phyloP scores from a whole-genome alignment of 1,284 basidiomycete species.

The Irpex sp. region DNA sequence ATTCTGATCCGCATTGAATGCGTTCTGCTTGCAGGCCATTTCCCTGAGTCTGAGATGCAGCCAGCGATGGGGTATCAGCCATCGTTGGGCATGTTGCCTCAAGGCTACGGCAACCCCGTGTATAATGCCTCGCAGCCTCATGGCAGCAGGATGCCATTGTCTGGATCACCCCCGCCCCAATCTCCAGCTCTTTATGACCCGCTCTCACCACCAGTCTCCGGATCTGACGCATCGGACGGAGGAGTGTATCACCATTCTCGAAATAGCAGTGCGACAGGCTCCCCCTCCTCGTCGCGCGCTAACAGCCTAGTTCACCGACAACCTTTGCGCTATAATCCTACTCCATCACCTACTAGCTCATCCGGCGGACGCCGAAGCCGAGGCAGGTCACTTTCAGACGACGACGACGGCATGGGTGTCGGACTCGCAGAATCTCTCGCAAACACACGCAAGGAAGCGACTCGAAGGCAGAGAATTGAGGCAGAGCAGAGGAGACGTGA shows the following conservation, averaged over 20 bases:
- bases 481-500: conserved; percentile 84
- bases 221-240: conserved; percentile 80
- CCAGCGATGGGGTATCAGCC: conserved; percentile 30
- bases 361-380: conserved; percentile 57
- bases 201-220: conserved; percentile 76
- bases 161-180: conserved; percentile 63
- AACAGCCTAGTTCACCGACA: conserved; percentile 71
- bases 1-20: conserved; percentile 34
- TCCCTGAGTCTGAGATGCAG: conserved; percentile 47
- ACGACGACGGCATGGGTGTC: conserved; percentile 69
- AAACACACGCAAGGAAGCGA: conserved; percentile 78
- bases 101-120: conserved; percentile 34
- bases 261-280: conserved; percentile 73
- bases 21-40: conserved; percentile 39
- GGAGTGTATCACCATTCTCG: conserved; percentile 67
- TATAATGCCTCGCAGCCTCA: conserved; percentile 47
- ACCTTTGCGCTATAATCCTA: conserved; percentile 67
- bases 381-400: conserved; percentile 70
- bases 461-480: conserved; percentile 76
- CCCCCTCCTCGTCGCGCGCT: conserved; percentile 68
- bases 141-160: conserved; percentile 43
- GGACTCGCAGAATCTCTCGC: conserved; percentile 64
- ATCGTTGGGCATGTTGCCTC: conserved; percentile 26
- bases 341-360: conserved; percentile 72
- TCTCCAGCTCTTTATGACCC: conserved; percentile 72